Percentiles rank a stretch among this genome's conserved stretches.
phyloP scores from a whole-genome alignment of 2,329 filamentous ascomycete species.

The Aspergillus fischeri region DNA sequence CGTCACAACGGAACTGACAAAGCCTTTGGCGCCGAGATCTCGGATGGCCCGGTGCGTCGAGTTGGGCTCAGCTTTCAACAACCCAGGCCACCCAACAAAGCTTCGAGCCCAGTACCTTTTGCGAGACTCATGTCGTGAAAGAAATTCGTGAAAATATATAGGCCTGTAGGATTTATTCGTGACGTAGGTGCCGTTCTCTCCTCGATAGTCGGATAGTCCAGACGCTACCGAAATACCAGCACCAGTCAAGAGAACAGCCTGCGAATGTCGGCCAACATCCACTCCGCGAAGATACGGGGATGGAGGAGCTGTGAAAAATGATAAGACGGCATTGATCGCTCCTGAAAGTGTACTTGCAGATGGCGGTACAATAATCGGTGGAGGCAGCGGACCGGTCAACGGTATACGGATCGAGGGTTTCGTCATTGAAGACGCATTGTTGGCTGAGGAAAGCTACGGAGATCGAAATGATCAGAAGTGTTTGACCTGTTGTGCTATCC shows the following conservation, averaged over 20 bases:
- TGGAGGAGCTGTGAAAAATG: slow-evolving; percentile 66
- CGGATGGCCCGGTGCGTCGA: slow-evolving; percentile 71
- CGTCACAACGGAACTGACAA: slow-evolving; percentile 75
- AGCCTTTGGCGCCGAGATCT: slow-evolving; percentile 65
- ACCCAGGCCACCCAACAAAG: slow-evolving; percentile 85
- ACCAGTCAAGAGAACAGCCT: slow-evolving; percentile 68
- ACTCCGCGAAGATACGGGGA: slow-evolving; percentile 45
- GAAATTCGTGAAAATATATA: slow-evolving; percentile 90
- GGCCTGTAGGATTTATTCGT: slow-evolving; percentile 86
- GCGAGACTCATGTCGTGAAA: slow-evolving; percentile 72
- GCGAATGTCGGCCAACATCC: slow-evolving; percentile 44
- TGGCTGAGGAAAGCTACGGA: background rate
- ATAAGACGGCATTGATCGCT: slow-evolving; percentile 70
- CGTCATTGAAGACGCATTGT: slow-evolving; percentile 52
- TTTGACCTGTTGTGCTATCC: background rate
- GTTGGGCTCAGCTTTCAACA: slow-evolving; percentile 77
- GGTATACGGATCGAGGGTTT: slow-evolving; percentile 81
- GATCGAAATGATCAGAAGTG: background rate
- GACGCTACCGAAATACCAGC: slow-evolving; percentile 92
- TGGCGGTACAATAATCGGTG: slow-evolving; percentile 68
- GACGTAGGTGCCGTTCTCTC: slow-evolving; percentile 84
- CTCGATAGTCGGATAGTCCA: slow-evolving; percentile 88
- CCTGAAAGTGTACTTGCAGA: slow-evolving; percentile 66
- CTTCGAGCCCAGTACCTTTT: slow-evolving; percentile 95
- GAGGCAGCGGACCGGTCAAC: slow-evolving; percentile 77